A percentile compares a stretch with the other conserved stretches of the same genome.
phyloP scores from a whole-genome alignment of 2,329 filamentous ascomycete genomes.

The Phialophora expanda region DNA sequence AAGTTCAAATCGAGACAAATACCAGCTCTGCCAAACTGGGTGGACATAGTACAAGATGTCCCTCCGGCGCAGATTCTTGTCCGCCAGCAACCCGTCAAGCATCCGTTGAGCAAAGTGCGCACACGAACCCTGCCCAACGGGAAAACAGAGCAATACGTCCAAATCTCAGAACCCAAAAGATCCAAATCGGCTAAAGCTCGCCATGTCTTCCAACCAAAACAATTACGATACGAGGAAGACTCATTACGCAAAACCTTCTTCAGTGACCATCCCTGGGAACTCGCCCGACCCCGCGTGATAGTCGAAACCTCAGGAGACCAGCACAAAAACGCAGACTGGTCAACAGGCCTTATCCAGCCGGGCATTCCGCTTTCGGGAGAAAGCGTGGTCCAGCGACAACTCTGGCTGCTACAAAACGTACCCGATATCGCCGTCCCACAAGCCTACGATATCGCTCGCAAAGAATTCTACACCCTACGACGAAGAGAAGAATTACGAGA shows the following conservation, averaged over 20 bases:
- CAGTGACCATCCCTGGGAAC: slow-evolving; percentile 94
- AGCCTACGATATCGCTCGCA: slow-evolving; percentile 85
- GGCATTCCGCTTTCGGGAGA: slow-evolving; percentile 82
- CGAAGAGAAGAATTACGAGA: slow-evolving; percentile 81
- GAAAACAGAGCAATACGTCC: slow-evolving; percentile 32
- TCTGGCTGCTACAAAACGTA: slow-evolving; percentile 76
- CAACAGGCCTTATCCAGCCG: slow-evolving; percentile 71
- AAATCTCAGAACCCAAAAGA: slow-evolving; percentile 32
- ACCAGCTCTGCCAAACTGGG: slow-evolving; percentile 57
- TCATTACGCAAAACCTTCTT: slow-evolving; percentile 80
- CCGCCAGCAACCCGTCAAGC: slow-evolving; percentile 59
- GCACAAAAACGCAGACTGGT: slow-evolving; percentile 63
- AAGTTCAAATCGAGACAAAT: slow-evolving; percentile 48
- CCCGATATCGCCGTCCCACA: slow-evolving; percentile 63
- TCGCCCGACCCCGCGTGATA: slow-evolving; percentile 83
- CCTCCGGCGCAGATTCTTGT: slow-evolving; percentile 66
- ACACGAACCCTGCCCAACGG: slow-evolving; percentile 42
- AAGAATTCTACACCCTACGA: slow-evolving; percentile 86
- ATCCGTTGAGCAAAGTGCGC: slow-evolving; percentile 50
- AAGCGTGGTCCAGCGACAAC: slow-evolving; percentile 88
- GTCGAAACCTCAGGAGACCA: slow-evolving; percentile 88
- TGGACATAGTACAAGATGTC: slow-evolving; percentile 60
- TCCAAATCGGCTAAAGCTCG: slow-evolving; percentile 64
- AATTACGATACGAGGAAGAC: slow-evolving; percentile 83
- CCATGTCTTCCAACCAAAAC: slow-evolving; percentile 78